These are phyloP conservation scores for Fagopyrum tataricum DNA, from an alignment of 148 eudicot genomes.

Conservation along the genomic window DNA sequence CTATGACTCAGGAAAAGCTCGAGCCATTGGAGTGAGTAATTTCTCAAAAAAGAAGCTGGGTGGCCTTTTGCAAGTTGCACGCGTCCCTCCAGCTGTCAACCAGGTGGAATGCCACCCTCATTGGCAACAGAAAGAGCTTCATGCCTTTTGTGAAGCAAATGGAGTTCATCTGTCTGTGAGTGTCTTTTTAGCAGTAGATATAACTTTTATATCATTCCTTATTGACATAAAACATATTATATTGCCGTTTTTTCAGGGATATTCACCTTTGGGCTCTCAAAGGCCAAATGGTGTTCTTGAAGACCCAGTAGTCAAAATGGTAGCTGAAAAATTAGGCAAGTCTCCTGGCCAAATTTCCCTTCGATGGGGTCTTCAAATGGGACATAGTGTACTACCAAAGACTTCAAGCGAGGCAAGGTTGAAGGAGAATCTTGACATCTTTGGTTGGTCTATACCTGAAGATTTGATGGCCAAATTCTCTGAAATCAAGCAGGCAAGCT, in stretches of 20 bases:
- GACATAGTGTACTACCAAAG: conserved; percentile 80
- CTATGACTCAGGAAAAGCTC: conserved; percentile 44
- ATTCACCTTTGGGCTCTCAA: conserved; percentile 70
- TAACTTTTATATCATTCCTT: neutral
- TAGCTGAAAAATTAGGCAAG: conserved; percentile 62
- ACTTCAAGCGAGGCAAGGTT: conserved; percentile 57
- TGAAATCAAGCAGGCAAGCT: conserved; percentile 57
- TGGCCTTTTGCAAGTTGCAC: conserved; percentile 32
- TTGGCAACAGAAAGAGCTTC: conserved; percentile 53
- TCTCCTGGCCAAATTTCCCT: conserved; percentile 85
- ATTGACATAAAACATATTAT: neutral
- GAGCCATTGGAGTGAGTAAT: conserved; percentile 60
- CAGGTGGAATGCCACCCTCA: conserved; percentile 66
- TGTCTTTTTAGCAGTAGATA: neutral
- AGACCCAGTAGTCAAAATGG: conserved; percentile 41
- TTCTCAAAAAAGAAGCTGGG: conserved; percentile 55
- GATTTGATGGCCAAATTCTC: conserved; percentile 58
- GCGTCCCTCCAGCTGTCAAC: conserved; percentile 57
- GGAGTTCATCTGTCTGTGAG: conserved; percentile 56
- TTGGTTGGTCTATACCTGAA: conserved; percentile 63
- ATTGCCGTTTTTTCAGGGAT: conserved; percentile 36
- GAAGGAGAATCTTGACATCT: conserved; percentile 56
- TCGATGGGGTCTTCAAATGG: conserved; percentile 81
- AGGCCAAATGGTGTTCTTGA: conserved; percentile 51
- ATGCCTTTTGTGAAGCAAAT: conserved; percentile 37